Conservation (phyloP, 129 eudicot species). For the Gnaphalium uliginosum region DNA sequence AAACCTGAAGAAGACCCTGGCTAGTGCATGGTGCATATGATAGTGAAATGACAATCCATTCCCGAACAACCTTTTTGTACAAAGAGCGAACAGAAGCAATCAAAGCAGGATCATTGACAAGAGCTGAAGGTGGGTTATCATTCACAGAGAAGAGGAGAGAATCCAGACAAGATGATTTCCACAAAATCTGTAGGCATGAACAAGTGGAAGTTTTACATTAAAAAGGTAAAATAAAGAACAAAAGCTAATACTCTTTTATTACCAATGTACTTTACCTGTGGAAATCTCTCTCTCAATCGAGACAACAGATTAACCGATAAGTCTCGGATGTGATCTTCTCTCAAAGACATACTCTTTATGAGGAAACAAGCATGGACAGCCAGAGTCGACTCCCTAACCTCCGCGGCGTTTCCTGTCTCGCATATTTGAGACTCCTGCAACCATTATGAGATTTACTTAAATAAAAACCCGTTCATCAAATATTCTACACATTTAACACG, state of each 20-base stretch:
- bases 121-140: constrained; percentile 72
- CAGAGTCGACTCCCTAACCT: constrained; percentile 77
- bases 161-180: constrained; percentile 94
- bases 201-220: constrained; percentile 25
- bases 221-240: constrained; percentile 1
- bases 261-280: constrained; percentile 62
- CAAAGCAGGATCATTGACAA: constrained; percentile 83
- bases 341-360: constrained; percentile 73
- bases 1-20: constrained; percentile 99
- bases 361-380: constrained; percentile 85
- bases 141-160: constrained; percentile 76
- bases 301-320: constrained; percentile 67
- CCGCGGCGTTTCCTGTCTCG: constrained; percentile 84
- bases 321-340: constrained; percentile 94
- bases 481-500: background rate
- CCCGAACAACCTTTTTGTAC: constrained; percentile 81
- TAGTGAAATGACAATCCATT: constrained; percentile 87
- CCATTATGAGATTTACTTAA: constrained; percentile 13
- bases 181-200: constrained; percentile 70
- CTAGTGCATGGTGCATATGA: constrained; percentile 97
- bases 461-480: background rate
- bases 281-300: constrained; percentile 87
- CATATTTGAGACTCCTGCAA: constrained; percentile 75
- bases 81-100: constrained; percentile 81
- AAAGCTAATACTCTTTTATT: background rate